These are phyloP conservation scores for Strombidium stylifer DNA, from an alignment of 73 alveolate species.

Conservation along the genomic window DNA sequence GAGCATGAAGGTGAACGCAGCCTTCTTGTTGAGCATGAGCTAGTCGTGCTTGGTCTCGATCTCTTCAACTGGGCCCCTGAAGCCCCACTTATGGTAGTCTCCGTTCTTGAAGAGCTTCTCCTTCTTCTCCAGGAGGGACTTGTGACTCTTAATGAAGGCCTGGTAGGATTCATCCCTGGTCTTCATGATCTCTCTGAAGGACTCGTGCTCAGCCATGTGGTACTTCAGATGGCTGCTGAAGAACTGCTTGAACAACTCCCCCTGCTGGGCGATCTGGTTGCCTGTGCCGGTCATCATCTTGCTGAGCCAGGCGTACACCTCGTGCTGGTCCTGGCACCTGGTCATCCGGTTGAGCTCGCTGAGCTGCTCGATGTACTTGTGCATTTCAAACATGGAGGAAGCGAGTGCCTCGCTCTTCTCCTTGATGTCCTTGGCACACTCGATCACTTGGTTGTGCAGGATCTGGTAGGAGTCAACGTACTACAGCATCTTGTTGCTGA, in stretches of 20 bases:
- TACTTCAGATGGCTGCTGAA: constrained; percentile 16
- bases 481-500: constrained; percentile 31
- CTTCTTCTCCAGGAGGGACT: constrained; percentile 16
- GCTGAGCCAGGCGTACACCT: constrained; percentile 20
- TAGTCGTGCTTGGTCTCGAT: too few species aligned
- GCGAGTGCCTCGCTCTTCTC: constrained; percentile 38
- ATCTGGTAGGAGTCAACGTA: constrained; percentile 28
- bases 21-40: background rate
- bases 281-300: constrained; percentile 35
- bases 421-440: constrained; percentile 30
- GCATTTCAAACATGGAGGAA: constrained; percentile 15
- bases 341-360: constrained; percentile 29
- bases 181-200: constrained; percentile 26
- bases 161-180: background rate
- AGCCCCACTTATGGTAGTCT: constrained; percentile 40
- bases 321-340: constrained; percentile 21
- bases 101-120: constrained; percentile 26
- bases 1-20: constrained; percentile 33
- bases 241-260: constrained; percentile 24
- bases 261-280: constrained; percentile 14
- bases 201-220: constrained; percentile 29
- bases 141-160: constrained; percentile 13
- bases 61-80: too few species aligned
- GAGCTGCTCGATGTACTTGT: constrained; percentile 27
- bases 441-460: constrained; percentile 30